A percentile compares a stretch with the other conserved stretches of the same genome.
These are phyloP conservation scores for Ascochyta lentis DNA, from an alignment of 2,329 filamentous ascomycete species.

Conservation along the genomic window DNA sequence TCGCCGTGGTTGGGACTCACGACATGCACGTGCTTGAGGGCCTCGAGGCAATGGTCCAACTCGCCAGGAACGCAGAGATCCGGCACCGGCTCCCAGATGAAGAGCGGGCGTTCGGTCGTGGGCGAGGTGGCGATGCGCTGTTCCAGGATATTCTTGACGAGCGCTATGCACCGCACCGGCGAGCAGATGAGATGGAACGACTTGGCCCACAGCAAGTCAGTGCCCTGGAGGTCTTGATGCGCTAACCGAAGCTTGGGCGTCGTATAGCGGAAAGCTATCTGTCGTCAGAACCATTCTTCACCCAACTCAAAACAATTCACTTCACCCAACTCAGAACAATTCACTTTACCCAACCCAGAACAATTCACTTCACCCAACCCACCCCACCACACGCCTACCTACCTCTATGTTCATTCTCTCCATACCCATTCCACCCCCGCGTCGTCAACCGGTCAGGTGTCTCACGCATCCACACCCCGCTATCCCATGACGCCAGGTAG, in stretches of 20 bases:
- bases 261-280: constrained; percentile 77
- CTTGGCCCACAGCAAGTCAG: constrained; percentile 69
- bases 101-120: constrained; percentile 60
- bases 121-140: constrained; percentile 51
- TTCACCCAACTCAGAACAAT: too few species aligned
- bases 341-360: too few species aligned
- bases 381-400: neutral
- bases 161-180: constrained; percentile 74
- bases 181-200: constrained; percentile 91
- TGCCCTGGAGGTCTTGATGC: constrained; percentile 70
- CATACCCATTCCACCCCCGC: constrained; percentile 91
- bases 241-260: constrained; percentile 86
- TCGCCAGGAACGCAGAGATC: constrained; percentile 79
- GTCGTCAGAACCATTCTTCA: neutral
- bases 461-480: constrained; percentile 72
- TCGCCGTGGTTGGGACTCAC: constrained; percentile 86
- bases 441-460: constrained; percentile 77
- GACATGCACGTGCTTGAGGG: constrained; percentile 63
- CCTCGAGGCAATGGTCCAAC: constrained; percentile 59
- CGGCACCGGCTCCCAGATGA: constrained; percentile 96
- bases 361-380: too few species aligned
- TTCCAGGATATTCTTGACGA: constrained; percentile 73
- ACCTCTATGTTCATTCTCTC: constrained; percentile 69
- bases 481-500: constrained; percentile 76
- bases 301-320: too few species aligned